A percentile compares a stretch with the other conserved stretches of the same genome.
phyloP scores from a whole-genome alignment of 345 rosid species.

The Clausena lansium region DNA sequence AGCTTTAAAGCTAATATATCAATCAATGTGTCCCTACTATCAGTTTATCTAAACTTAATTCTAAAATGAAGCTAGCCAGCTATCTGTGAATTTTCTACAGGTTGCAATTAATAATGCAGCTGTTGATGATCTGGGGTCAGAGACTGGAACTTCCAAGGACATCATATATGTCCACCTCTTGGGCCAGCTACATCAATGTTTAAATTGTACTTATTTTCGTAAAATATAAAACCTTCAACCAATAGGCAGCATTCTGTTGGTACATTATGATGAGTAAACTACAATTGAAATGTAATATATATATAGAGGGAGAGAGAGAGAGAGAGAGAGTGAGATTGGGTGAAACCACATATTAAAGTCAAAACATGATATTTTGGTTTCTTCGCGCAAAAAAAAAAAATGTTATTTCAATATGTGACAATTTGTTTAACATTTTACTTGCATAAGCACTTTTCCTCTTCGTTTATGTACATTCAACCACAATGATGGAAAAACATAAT shows the following conservation, averaged over 20 bases:
- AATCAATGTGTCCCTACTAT: background rate
- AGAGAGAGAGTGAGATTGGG: background rate
- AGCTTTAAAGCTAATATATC: background rate
- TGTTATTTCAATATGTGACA: background rate
- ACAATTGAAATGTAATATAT: background rate
- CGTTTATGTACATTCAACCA: background rate
- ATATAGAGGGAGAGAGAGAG: background rate
- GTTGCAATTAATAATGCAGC: background rate
- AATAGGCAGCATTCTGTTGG: background rate
- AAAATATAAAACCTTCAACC: background rate
- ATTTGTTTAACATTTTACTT: background rate
- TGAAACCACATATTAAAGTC: background rate
- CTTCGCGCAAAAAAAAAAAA: background rate
- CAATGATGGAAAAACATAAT: background rate
- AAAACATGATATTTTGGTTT: background rate
- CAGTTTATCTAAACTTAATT: background rate
- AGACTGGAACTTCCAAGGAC: background rate
- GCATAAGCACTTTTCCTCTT: background rate
- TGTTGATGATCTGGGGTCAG: background rate
- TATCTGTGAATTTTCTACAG: background rate
- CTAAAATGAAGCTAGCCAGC: background rate
- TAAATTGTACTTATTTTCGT: background rate
- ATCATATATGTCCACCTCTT: background rate
- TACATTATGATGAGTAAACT: background rate
- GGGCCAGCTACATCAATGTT: background rate